Evolutionary conservation across 805 yeast genomes (phyloP).

Genomic region (Middelhovenomyces tepae): DNA sequence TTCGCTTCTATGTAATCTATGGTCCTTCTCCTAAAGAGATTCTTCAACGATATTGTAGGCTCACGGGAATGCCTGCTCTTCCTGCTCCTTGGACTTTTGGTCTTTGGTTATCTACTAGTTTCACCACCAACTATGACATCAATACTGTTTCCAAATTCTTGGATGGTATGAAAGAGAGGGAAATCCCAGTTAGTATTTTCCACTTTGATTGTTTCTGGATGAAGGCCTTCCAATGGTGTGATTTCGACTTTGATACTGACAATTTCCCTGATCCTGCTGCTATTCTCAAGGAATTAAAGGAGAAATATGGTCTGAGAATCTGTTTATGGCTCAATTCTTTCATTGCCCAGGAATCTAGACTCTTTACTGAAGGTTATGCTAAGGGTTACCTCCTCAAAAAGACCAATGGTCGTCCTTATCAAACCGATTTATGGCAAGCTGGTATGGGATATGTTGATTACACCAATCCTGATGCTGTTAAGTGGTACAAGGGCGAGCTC

Average conservation of each 20-base stretch:
- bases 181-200: slow-evolving; percentile 29
- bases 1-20: slow-evolving; percentile 26
- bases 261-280: slow-evolving; percentile 27
- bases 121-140: slow-evolving; percentile 31
- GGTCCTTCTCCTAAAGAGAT: slow-evolving; percentile 31
- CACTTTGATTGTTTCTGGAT: slow-evolving; percentile 36
- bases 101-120: slow-evolving; percentile 32
- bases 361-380: slow-evolving; percentile 27
- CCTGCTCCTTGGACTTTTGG: slow-evolving; percentile 35
- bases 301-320: slow-evolving; percentile 25
- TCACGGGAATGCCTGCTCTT: slow-evolving; percentile 32
- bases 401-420: slow-evolving; percentile 28
- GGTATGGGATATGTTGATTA: slow-evolving; percentile 34
- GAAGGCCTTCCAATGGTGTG: slow-evolving; percentile 35
- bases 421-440: slow-evolving; percentile 33
- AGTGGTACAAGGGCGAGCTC: slow-evolving; percentile 28
- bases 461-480: slow-evolving; percentile 31
- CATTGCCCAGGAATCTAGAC: slow-evolving; percentile 30
- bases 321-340: slow-evolving; percentile 34
- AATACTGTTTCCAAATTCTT: slow-evolving; percentile 28
- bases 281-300: slow-evolving; percentile 25
- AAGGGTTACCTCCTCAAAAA: slow-evolving; percentile 28
- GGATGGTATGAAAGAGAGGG: slow-evolving; percentile 31
- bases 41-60: slow-evolving; percentile 23
- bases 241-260: slow-evolving; percentile 32